phyloP scores from a whole-genome alignment of 2,329 filamentous ascomycete genomes.

The Stachybotrys elegans region DNA sequence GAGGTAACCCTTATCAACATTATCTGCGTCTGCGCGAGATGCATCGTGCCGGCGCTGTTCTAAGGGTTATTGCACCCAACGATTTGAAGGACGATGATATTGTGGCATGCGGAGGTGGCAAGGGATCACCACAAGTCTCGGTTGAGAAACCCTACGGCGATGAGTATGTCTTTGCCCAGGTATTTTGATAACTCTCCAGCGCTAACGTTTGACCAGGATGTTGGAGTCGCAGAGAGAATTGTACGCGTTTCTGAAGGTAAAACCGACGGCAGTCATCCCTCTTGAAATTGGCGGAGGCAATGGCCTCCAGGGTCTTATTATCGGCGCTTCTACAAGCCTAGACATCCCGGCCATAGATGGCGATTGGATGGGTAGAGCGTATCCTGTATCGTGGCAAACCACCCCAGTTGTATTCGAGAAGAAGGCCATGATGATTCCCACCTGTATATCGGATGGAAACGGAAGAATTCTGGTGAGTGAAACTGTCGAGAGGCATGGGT shows the following conservation, averaged over 20 bases:
- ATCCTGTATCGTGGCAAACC: slow-evolving; percentile 20
- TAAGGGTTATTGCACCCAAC: slow-evolving; percentile 42
- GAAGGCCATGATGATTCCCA: slow-evolving; percentile 27
- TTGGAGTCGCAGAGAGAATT: slow-evolving; percentile 3
- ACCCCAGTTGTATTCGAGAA: slow-evolving; percentile 23
- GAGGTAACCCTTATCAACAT: slow-evolving; percentile 43
- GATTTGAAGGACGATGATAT: slow-evolving; percentile 39
- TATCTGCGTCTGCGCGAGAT: slow-evolving; percentile 42
- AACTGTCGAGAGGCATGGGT: too few species aligned
- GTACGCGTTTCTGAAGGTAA: slow-evolving; percentile 14
- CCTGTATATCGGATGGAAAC: slow-evolving; percentile 11
- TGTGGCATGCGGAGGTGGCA: slow-evolving; percentile 46
- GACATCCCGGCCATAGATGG: slow-evolving; percentile 28
- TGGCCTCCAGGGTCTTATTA: slow-evolving; percentile 36
- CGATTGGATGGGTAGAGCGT: slow-evolving; percentile 31
- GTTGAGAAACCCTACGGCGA: slow-evolving; percentile 45
- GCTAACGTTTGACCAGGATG: not conserved
- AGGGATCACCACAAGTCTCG: slow-evolving; percentile 51
- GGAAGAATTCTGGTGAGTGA: slow-evolving; percentile 16
- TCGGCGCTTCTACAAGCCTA: slow-evolving; percentile 29
- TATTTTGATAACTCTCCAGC: not conserved
- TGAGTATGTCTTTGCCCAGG: slow-evolving; percentile 5
- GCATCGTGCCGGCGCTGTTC: slow-evolving; percentile 38
- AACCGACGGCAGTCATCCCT: slow-evolving; percentile 21
- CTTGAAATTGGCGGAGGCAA: slow-evolving; percentile 48